phyloP scores from a whole-genome alignment of 495 filamentous ascomycete genomes.

The Aspergillus sclerotiicarbonarius region DNA sequence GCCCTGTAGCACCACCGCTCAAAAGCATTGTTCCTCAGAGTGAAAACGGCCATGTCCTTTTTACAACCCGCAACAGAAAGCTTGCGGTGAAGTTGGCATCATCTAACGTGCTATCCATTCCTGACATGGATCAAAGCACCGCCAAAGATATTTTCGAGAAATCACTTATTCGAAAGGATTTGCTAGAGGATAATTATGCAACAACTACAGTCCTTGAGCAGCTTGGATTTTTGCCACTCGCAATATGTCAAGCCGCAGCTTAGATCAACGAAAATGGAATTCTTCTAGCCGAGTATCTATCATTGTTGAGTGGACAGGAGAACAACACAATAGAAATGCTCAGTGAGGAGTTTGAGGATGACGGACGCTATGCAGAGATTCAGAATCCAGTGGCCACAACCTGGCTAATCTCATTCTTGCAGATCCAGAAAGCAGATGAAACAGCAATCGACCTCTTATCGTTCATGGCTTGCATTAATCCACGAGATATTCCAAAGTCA shows the following conservation, averaged over 20 bases:
- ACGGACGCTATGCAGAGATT: constrained; percentile 37
- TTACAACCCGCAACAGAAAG: constrained; percentile 34
- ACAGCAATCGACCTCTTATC: constrained; percentile 36
- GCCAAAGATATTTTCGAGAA: constrained; percentile 23
- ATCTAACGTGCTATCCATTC: constrained; percentile 21
- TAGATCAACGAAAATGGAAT: constrained; percentile 45
- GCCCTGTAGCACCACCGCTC: not conserved
- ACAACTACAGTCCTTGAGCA: constrained; percentile 22
- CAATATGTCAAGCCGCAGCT: constrained; percentile 41
- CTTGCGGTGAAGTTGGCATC: constrained; percentile 16
- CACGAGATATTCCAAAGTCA: not conserved
- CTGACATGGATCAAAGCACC: constrained; percentile 25
- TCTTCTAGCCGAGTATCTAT: constrained; percentile 41
- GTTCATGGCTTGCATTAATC: constrained; percentile 31
- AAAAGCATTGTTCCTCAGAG: constrained; percentile 28
- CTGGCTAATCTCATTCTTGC: constrained; percentile 51
- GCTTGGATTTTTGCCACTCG: constrained; percentile 39
- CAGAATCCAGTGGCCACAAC: constrained; percentile 53
- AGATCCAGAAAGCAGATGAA: constrained; percentile 33
- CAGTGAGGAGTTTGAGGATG: constrained; percentile 49
- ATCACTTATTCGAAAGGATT: constrained; percentile 21
- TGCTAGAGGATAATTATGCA: constrained; percentile 17
- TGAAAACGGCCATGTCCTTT: constrained; percentile 32
- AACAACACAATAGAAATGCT: constrained; percentile 34
- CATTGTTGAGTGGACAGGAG: constrained; percentile 39